Percentiles rank a stretch among this genome's conserved stretches.
Evolutionary conservation across 257 asterid species (phyloP).

Genomic region (Gardenia jasminoides): DNA sequence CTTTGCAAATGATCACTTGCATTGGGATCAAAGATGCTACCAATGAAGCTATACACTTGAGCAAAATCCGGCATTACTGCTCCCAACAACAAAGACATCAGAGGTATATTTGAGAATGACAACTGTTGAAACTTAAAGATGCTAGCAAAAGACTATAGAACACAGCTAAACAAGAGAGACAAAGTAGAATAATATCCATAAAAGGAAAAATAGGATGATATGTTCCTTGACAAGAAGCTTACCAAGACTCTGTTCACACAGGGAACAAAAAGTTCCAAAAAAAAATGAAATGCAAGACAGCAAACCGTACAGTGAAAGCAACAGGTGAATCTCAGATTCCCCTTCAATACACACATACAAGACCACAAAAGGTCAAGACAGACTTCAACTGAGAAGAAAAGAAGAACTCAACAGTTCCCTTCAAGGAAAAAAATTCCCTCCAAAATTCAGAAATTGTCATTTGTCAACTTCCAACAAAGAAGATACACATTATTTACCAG

Average conservation of each 20-base stretch:
- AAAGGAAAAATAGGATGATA: not conserved
- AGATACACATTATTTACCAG: not conserved
- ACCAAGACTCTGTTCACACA: not conserved
- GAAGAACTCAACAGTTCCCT: not conserved
- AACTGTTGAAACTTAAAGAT: not conserved
- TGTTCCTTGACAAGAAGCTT: not conserved
- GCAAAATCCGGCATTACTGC: slow-evolving; percentile 81
- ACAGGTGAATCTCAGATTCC: not conserved
- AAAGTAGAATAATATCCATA: no score
- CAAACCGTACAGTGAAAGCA: not conserved
- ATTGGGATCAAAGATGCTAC: slow-evolving; percentile 69
- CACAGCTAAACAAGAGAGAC: not conserved
- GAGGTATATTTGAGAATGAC: not conserved
- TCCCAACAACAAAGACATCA: not conserved
- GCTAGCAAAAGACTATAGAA: not conserved
- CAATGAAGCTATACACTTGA: slow-evolving; percentile 63
- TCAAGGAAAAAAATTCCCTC: not conserved
- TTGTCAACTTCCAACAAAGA: not conserved
- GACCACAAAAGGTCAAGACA: not conserved
- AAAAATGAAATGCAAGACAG: not conserved
- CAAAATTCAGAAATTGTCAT: not conserved
- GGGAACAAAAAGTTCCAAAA: not conserved
- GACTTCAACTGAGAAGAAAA: not conserved
- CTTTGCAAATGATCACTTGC: slow-evolving; percentile 54
- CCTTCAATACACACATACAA: not conserved